phyloP scores from a whole-genome alignment of 352 stramenopile genomes.

The Globisporangium irregulare region DNA sequence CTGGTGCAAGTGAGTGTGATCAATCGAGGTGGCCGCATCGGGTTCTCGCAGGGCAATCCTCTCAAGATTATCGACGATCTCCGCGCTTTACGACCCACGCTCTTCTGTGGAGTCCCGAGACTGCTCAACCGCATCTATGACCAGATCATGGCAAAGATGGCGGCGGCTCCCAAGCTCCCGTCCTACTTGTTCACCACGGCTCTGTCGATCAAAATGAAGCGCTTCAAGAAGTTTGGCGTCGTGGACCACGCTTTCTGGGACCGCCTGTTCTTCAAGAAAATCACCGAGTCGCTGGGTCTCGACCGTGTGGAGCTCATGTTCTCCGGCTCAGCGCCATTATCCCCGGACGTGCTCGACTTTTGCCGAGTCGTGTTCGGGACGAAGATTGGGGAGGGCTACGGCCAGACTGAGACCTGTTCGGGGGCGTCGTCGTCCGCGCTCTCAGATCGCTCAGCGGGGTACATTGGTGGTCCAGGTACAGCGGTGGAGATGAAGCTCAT shows the following conservation, averaged over 20 bases:
- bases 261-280: slow-evolving; percentile 93
- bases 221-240: slow-evolving; percentile 61
- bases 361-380: slow-evolving; percentile 90
- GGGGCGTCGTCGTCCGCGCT: slow-evolving; percentile 60
- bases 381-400: slow-evolving; percentile 92
- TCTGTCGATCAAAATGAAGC: slow-evolving; percentile 39
- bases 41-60: slow-evolving; percentile 92
- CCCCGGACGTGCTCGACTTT: slow-evolving; percentile 92
- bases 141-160: slow-evolving; percentile 82
- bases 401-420: slow-evolving; percentile 94
- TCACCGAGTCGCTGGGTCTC: slow-evolving; percentile 89
- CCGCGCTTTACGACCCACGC: slow-evolving; percentile 85
- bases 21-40: slow-evolving; percentile 76
- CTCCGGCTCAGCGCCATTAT: slow-evolving; percentile 92
- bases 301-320: slow-evolving; percentile 87
- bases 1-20: slow-evolving; percentile 55
- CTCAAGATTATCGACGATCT: slow-evolving; percentile 92
- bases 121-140: slow-evolving; percentile 97
- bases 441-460: slow-evolving; percentile 57
- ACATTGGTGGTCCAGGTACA: slow-evolving; percentile 90
- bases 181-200: slow-evolving; percentile 90
- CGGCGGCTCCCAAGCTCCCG: slow-evolving; percentile 52
- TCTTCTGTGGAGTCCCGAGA: slow-evolving; percentile 92
- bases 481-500: slow-evolving; percentile 91
- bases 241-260: slow-evolving; percentile 88